Evolutionary conservation across 768 basidiomycete genomes (phyloP).

Genomic region (Astraeus odoratus): DNA sequence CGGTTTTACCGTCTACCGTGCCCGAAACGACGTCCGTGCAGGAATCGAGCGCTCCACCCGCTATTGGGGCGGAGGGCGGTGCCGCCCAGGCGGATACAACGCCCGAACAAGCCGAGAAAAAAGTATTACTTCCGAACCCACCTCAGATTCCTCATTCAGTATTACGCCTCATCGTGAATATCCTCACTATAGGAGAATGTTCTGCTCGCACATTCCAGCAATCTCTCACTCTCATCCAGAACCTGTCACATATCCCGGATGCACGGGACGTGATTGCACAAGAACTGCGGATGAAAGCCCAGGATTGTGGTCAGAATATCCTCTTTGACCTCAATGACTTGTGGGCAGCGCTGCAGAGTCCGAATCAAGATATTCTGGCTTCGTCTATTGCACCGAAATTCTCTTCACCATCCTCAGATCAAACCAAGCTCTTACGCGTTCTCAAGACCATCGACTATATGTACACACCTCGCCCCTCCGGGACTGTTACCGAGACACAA

Average conservation of each 20-base stretch:
- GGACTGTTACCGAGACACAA: constrained; percentile 31
- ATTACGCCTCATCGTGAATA: constrained; percentile 91
- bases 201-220: constrained; percentile 95
- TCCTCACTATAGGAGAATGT: constrained; percentile 95
- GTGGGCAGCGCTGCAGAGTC: constrained; percentile 49
- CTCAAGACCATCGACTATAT: constrained; percentile 98
- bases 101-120: constrained; percentile 28
- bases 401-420: constrained; percentile 87
- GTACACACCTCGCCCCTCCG: constrained; percentile 59
- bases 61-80: constrained; percentile 11
- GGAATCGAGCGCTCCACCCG: constrained; percentile 9
- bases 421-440: constrained; percentile 93
- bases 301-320: constrained; percentile 77
- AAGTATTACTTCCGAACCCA: constrained; percentile 56
- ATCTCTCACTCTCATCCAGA: constrained; percentile 85
- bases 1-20: not conserved
- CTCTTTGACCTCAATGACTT: constrained; percentile 75
- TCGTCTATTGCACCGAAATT: constrained; percentile 80
- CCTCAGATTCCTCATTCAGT: constrained; percentile 82
- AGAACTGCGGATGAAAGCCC: constrained; percentile 80
- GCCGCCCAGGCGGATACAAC: constrained; percentile 18
- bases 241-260: constrained; percentile 83
- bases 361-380: constrained; percentile 48
- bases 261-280: constrained; percentile 84
- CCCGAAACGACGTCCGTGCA: not conserved